phyloP scores from a whole-genome alignment of 805 yeast species.

The Soucietia sequanensis region DNA sequence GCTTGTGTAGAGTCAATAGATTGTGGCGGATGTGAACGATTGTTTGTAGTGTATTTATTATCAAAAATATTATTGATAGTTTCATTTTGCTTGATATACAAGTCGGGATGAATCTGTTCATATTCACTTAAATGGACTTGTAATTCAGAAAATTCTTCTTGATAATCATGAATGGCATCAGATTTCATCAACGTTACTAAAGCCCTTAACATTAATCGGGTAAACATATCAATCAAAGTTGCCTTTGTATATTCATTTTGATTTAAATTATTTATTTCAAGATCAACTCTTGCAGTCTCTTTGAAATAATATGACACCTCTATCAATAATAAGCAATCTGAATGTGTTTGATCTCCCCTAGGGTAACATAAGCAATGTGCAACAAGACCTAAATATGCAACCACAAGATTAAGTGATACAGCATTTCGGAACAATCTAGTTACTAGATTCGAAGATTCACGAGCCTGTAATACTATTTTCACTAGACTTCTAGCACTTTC shows the following conservation, averaged over 20 bases:
- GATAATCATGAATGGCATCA: constrained; percentile 11
- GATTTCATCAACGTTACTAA: constrained; percentile 17
- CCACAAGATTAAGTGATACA: too few relatives aligned
- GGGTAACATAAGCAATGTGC: constrained; percentile 21
- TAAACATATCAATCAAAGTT: constrained; percentile 13
- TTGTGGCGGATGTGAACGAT: not conserved
- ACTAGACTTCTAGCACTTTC: constrained; percentile 29
- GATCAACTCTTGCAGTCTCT: constrained; percentile 2
- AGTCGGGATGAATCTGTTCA: constrained; percentile 15
- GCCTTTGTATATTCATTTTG: not conserved
- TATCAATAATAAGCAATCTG: constrained; percentile 23
- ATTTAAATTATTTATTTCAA: not conserved
- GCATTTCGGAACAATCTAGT: too few relatives aligned
- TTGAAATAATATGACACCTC: constrained; percentile 14
- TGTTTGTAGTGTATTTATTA: not conserved
- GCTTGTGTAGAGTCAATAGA: too few relatives aligned
- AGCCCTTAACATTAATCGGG: constrained; percentile 22
- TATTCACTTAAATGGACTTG: constrained; percentile 15
- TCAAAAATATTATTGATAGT: not conserved
- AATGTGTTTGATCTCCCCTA: constrained; percentile 9
- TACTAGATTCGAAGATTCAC: too few relatives aligned
- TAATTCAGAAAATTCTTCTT: constrained; percentile 13
- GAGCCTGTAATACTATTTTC: constrained; percentile 13
- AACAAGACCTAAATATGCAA: constrained; percentile 23
- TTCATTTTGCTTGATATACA: not conserved